These are phyloP conservation scores for Porodaedalea pini DNA, from an alignment of 1,284 basidiomycete species.

Conservation along the genomic window DNA sequence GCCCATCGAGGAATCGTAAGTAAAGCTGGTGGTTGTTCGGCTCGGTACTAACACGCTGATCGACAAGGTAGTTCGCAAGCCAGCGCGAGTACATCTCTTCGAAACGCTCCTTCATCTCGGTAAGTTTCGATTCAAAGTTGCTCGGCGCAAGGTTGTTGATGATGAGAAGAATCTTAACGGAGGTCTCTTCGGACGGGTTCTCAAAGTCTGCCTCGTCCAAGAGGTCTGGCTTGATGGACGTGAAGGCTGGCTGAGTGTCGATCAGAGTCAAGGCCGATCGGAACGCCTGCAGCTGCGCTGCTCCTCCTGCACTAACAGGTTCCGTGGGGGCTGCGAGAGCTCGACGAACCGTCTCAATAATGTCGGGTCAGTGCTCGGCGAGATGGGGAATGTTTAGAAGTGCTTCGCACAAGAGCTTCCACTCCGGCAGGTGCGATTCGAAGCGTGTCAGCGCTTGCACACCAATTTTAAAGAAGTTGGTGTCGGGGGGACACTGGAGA, in stretches of 20 bases:
- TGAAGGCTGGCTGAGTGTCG: constrained; percentile 61
- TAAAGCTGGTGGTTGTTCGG: constrained; percentile 97
- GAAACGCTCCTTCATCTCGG: constrained; percentile 81
- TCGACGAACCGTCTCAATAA: constrained; percentile 72
- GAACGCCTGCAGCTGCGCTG: constrained; percentile 39
- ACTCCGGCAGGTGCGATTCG: constrained; percentile 85
- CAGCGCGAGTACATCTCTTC: constrained; percentile 82
- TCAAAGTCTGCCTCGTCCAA: constrained; percentile 57
- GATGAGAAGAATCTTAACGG: constrained; percentile 95
- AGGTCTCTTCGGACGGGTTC: constrained; percentile 80
- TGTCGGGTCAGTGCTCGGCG: constrained; percentile 81
- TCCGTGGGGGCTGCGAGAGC: constrained; percentile 58
- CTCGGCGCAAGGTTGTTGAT: constrained; percentile 96
- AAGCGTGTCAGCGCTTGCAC: constrained; percentile 88
- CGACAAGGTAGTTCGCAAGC: constrained; percentile 97
- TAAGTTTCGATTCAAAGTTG: constrained; percentile 87
- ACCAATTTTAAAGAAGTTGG: constrained; percentile 95
- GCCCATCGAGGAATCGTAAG: constrained; percentile 85
- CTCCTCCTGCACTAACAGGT: constrained; percentile 32
- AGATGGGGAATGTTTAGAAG: constrained; percentile 87
- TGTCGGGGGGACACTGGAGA: constrained; percentile 83
- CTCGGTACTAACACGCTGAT: constrained; percentile 93
- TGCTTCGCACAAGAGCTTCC: constrained; percentile 91
- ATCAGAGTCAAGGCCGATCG: constrained; percentile 30
- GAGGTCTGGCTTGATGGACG: constrained; percentile 65